phyloP scores from a whole-genome alignment of 441 rosid species.

The Syzygium syzygioides region DNA sequence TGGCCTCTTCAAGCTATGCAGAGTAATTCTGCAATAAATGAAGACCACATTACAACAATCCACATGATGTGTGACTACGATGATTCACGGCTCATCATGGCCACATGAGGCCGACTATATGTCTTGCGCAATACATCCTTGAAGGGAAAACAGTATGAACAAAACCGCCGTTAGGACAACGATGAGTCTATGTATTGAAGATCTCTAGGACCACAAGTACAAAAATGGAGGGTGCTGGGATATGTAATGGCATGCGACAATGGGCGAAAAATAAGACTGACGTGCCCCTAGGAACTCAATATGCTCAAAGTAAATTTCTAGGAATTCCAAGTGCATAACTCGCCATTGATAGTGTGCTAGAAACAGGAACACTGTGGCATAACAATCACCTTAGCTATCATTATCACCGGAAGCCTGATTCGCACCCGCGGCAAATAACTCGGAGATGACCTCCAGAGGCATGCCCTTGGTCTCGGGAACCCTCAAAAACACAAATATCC shows the following conservation, averaged over 20 bases:
- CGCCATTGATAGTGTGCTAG: neutral
- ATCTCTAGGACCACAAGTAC: neutral
- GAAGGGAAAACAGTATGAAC: neutral
- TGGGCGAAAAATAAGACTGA: neutral
- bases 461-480: slow-evolving; percentile 15
- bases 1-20: neutral
- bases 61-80: neutral
- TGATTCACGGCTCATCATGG: neutral
- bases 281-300: neutral
- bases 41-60: neutral
- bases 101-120: neutral
- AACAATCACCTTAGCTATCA: neutral
- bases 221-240: neutral
- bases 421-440: slow-evolving; percentile 4
- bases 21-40: neutral
- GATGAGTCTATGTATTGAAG: neutral
- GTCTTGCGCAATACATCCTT: neutral
- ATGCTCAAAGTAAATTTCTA: neutral
- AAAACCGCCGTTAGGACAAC: neutral
- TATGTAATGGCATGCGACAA: neutral
- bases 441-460: slow-evolving; percentile 13
- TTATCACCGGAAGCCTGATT: neutral
- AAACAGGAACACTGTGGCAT: neutral
- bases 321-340: neutral
- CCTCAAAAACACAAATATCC: slow-evolving; percentile 11